Evolutionary conservation across 306 rosid species (phyloP), one percentile per base, ranked within the genome.

Genomic region (Quillaja saponaria): DNA sequence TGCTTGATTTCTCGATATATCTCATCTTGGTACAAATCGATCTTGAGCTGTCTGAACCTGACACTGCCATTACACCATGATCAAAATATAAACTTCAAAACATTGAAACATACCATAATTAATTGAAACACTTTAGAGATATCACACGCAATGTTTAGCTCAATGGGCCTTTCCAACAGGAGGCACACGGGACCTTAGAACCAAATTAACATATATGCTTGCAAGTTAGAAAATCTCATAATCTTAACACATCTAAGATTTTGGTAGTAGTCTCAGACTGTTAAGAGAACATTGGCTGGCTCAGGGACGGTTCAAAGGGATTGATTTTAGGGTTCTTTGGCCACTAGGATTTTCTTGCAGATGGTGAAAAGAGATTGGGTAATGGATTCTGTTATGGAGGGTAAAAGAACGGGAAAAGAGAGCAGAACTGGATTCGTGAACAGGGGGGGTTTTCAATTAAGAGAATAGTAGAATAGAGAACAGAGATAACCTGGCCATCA

Each of bases 41-140:
- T 49, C 72, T 17, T 75, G 73, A 11, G 75, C 49, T 16, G 63
- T 74, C 55, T 68, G 74, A 71, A 61, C 68, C 82, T 83, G 90
- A 52, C 45, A 77, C 82, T 80, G 79, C 39, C 61, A 79, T 67
- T 15, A 58, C n/a, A 72, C 19, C 47, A 66, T 6, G 46, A 72
- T 60, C n/a, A 65, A 15, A 66, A 52, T 59, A 66, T 64, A 55
- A 16, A 49, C 6, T 59, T 49, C 45, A 10, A 55, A 42, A 56
- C 18, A 20, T 58, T 49, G 35, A 72, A 47, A 15, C 34, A 66
- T 38, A 49, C 28, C 35, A 47, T 41, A 48, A 4, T 41, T 76
- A 54, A 61, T 62, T 14, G 54, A 41, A 59, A 62, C 28, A 66
- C 45, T 28, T 66, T 19, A 34, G 67, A 62, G 14, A 10, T 21